Evolutionary conservation across 176 grass and related monocot genomes (phyloP).

Genomic region (Luzula sylvatica): DNA sequence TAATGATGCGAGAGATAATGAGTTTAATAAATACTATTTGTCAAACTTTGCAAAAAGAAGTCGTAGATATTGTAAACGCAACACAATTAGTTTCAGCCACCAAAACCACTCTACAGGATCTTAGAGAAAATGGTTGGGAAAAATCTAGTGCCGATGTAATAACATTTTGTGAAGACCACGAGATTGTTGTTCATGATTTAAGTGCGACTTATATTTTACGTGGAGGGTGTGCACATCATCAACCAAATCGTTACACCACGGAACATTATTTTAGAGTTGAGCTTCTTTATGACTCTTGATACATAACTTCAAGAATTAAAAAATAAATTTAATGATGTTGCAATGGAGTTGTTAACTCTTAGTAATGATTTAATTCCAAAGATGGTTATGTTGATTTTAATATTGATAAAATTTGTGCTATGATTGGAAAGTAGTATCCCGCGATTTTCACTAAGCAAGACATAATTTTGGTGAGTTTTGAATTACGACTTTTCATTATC

Average conservation of each 20-base stretch:
- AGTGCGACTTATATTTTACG: slow-evolving; percentile 1
- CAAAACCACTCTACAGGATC: neutral
- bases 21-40: neutral
- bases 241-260: neutral
- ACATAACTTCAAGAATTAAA: neutral
- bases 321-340: neutral
- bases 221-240: slow-evolving; percentile 7
- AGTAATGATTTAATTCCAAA: neutral
- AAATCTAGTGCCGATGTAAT: neutral
- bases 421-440: neutral
- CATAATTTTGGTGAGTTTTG: neutral
- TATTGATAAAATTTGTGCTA: neutral
- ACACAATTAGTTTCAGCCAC: neutral
- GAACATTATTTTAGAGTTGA: slow-evolving; percentile 1
- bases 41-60: neutral
- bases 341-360: neutral
- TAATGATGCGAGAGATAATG: neutral
- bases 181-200: slow-evolving; percentile 2
- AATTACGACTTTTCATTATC: slow-evolving; percentile 1
- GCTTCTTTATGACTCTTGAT: neutral
- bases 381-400: neutral
- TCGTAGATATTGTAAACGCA: neutral
- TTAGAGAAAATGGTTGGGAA: slow-evolving; percentile 3
- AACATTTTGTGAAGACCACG: neutral
- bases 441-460: slow-evolving; percentile 3